These are phyloP conservation scores for Thalassiosira hispida DNA, from an alignment of 352 stramenopile genomes.

Conservation along the genomic window DNA sequence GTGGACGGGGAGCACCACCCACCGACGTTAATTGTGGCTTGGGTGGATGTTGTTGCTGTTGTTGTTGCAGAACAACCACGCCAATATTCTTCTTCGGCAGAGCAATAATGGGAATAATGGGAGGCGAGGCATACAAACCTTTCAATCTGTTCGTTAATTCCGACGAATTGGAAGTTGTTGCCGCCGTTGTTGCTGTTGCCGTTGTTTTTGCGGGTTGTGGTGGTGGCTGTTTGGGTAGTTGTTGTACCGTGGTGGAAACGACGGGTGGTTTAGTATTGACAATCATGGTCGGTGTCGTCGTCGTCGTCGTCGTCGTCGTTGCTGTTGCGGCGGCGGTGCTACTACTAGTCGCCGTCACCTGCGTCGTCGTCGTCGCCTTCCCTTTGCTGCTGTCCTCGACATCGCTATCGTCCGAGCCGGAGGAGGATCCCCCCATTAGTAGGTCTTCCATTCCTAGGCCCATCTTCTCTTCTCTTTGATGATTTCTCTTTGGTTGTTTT, in stretches of 20 bases:
- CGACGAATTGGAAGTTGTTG: conserved; percentile 19
- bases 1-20: neutral
- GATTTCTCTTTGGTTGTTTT: neutral
- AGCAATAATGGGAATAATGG: neutral
- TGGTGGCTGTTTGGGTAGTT: neutral
- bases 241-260: neutral
- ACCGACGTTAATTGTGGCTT: too few species aligned
- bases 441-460: conserved; percentile 72
- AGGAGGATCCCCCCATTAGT: conserved; percentile 64
- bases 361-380: conserved; percentile 4
- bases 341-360: conserved; percentile 7
- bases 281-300: neutral
- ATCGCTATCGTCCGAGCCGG: conserved; percentile 63
- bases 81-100: too few species aligned
- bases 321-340: conserved; percentile 17
- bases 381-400: conserved; percentile 22
- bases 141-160: conserved; percentile 67
- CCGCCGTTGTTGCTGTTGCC: neutral
- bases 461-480: conserved; percentile 12
- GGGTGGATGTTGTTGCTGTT: too few species aligned
- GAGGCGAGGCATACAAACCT: conserved; percentile 50
- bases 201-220: neutral
- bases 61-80: too few species aligned
- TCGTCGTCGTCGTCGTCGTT: conserved; percentile 9
- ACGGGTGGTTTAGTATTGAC: neutral